A percentile compares a stretch with the other conserved stretches of the same genome.
phyloP scores from a whole-genome alignment of 73 alveolate genomes.

The Effrenium voratum region DNA sequence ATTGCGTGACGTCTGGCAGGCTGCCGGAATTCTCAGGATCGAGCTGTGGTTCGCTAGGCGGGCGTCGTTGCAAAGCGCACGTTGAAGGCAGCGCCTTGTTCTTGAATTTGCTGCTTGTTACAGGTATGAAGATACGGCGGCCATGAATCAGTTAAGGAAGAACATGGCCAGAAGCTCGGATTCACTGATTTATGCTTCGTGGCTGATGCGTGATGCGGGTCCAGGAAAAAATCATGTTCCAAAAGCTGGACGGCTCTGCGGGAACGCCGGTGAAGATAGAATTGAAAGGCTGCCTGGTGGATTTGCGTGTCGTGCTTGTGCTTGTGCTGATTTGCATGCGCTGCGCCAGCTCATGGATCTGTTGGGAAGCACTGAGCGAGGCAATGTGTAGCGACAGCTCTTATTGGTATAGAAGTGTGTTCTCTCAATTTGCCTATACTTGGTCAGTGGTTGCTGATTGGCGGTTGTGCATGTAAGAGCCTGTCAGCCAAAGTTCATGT shows the following conservation, averaged over 20 bases:
- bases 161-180: constrained; percentile 19
- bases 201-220: not conserved
- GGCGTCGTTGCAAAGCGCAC: not conserved
- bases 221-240: constrained; percentile 39
- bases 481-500: not conserved
- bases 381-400: not conserved
- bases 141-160: constrained; percentile 3
- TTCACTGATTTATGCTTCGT: not conserved
- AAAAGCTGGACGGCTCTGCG: constrained; percentile 68
- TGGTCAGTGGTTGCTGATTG: no score
- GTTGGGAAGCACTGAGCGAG: constrained; percentile 90
- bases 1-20: not conserved
- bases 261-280: constrained; percentile 54
- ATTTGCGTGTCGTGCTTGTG: not conserved
- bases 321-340: not conserved
- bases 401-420: not conserved
- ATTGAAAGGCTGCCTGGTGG: constrained; percentile 21
- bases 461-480: no score
- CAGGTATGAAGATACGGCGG: constrained; percentile 33
- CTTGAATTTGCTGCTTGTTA: not conserved
- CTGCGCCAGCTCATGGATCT: constrained; percentile 75
- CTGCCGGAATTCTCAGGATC: constrained; percentile 84
- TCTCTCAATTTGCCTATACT: not conserved
- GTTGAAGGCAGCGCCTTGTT: not conserved
- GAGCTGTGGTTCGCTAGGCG: constrained; percentile 68